A percentile compares a stretch with the other conserved stretches of the same genome.
phyloP scores from a whole-genome alignment of 257 asterid genomes.

The Cynanchum wilfordii region DNA sequence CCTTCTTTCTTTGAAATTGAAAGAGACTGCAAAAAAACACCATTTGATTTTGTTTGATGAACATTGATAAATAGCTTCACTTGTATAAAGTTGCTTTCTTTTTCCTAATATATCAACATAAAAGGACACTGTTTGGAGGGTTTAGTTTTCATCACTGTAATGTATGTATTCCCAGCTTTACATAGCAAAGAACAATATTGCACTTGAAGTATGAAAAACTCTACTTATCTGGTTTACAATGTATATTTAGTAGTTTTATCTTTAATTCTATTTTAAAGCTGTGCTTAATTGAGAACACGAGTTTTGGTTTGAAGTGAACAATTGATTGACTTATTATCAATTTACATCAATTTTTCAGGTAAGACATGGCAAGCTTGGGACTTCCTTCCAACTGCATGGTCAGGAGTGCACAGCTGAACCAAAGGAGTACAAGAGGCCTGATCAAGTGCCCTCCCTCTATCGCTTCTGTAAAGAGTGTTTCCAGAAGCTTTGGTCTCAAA shows the following conservation, averaged over 20 bases:
- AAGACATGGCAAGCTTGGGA: constrained; percentile 50
- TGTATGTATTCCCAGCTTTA: neutral
- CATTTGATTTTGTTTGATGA: neutral
- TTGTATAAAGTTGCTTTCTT: neutral
- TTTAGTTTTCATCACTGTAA: neutral
- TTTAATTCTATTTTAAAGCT: neutral
- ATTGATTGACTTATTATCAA: neutral
- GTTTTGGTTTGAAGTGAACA: neutral
- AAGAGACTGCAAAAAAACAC: neutral
- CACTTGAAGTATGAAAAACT: neutral
- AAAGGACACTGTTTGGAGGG: neutral
- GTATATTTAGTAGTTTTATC: no score
- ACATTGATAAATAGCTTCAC: neutral
- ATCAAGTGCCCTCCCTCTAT: constrained; percentile 44
- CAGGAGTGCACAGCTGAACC: constrained; percentile 33
- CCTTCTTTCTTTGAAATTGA: neutral
- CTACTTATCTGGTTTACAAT: neutral
- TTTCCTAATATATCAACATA: neutral
- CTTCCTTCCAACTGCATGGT: constrained; percentile 50
- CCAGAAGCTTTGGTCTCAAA: constrained; percentile 53
- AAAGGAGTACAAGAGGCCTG: constrained; percentile 30
- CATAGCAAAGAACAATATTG: neutral
- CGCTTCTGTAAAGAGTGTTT: constrained; percentile 38
- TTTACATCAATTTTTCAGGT: constrained; percentile 32
- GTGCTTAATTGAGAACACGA: neutral